phyloP scores from a whole-genome alignment of 306 rosid species.

The Mimosa bimucronata region DNA sequence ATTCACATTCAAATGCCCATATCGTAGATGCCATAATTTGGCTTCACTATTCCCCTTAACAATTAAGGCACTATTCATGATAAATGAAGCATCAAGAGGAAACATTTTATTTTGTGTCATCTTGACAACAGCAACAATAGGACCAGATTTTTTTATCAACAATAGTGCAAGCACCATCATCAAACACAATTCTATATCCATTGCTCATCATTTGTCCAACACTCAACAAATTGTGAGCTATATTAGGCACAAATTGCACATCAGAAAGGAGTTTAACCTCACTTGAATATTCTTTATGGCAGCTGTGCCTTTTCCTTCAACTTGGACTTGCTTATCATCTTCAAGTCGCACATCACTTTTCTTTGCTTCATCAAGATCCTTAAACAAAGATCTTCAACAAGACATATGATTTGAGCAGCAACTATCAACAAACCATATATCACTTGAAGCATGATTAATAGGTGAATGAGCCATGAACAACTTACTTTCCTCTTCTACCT shows the following conservation, averaged over 20 bases:
- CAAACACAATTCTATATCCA: background rate
- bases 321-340: background rate
- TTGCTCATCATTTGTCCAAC: background rate
- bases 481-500: background rate
- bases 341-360: background rate
- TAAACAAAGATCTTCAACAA: background rate
- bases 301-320: background rate
- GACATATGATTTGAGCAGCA: background rate
- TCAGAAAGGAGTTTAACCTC: background rate
- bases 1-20: background rate
- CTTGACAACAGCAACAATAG: background rate
- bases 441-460: background rate
- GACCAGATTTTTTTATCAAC: background rate
- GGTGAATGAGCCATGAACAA: background rate
- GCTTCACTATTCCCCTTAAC: background rate
- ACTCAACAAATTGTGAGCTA: background rate
- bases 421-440: background rate
- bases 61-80: background rate
- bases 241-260: background rate
- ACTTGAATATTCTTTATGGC: background rate
- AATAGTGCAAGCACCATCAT: background rate
- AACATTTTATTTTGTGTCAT: background rate
- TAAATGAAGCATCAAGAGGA: background rate
- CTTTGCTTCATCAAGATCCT: background rate
- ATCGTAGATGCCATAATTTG: background rate